A percentile compares a stretch with the other conserved stretches of the same genome.
These are phyloP conservation scores for Cadophora sp. DNA, from an alignment of 2,329 filamentous ascomycete species.

Conservation along the genomic window DNA sequence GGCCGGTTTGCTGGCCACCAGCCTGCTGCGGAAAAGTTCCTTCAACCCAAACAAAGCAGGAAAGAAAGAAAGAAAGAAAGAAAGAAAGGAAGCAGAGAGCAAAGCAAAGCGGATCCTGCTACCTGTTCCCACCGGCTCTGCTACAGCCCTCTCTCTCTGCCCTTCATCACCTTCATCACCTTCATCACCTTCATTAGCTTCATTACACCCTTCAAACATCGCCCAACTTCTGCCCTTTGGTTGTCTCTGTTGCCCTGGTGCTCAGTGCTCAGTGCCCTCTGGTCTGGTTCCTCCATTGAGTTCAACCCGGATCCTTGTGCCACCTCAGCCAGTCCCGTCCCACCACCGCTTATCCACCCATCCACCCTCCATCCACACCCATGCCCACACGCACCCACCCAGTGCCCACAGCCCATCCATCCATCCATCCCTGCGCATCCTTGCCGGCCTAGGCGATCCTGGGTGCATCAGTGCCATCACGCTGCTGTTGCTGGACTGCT, in stretches of 20 bases:
- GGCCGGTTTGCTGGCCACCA: conserved; percentile 1
- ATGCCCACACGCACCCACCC: background rate
- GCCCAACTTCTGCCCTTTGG: background rate
- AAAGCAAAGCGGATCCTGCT: conserved; percentile 7
- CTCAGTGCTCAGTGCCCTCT: background rate
- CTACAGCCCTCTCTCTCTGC: no score
- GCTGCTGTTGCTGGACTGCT: background rate
- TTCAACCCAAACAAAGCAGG: background rate
- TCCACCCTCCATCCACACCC: no score
- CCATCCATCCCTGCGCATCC: background rate
- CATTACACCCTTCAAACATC: no score
- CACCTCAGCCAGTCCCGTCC: conserved; percentile 5
- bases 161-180: no score
- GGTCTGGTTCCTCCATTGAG: no score
- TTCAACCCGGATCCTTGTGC: background rate
- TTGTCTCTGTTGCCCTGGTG: conserved; percentile 3
- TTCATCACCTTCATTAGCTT: no score
- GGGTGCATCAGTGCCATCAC: background rate
- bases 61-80: background rate
- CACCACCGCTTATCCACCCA: no score
- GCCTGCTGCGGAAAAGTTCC: conserved; percentile 4
- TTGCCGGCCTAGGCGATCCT: background rate
- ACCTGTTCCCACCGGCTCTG: background rate
- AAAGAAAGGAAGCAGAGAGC: no score
- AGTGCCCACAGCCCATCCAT: background rate